A percentile compares a stretch with the other conserved stretches of the same genome.
Evolutionary conservation across 2,329 filamentous ascomycete genomes (phyloP).

Genomic region (Sporothrix variecibatus): DNA sequence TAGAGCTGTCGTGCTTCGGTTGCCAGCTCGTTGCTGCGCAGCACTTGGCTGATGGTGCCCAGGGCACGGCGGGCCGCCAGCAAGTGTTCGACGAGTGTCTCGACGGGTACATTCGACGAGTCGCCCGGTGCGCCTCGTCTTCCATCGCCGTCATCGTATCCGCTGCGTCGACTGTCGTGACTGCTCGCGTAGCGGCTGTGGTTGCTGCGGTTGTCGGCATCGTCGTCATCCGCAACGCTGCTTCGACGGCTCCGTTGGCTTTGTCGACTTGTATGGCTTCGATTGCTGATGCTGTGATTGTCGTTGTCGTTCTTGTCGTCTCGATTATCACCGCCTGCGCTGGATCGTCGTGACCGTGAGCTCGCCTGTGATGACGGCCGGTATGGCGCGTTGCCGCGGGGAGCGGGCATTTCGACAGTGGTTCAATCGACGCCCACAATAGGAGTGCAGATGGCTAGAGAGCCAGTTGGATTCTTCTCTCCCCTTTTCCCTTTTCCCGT

Average conservation of each 20-base stretch:
- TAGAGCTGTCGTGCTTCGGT: slow-evolving; percentile 72
- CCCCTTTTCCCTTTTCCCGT: not conserved
- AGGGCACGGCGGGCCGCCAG: slow-evolving; percentile 86
- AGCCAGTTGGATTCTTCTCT: not conserved
- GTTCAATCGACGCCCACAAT: not conserved
- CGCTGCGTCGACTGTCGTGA: not conserved
- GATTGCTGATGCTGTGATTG: not conserved
- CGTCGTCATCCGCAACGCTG: not conserved
- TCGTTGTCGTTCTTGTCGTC: not conserved
- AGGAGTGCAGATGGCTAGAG: not conserved
- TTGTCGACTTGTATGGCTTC: not conserved
- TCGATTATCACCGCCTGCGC: not conserved
- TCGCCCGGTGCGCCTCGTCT: not conserved
- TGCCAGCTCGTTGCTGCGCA: slow-evolving; percentile 84
- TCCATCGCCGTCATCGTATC: not conserved
- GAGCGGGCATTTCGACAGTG: not conserved
- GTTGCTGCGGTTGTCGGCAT: not conserved
- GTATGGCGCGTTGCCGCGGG: not conserved
- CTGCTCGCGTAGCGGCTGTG: slow-evolving; percentile 15
- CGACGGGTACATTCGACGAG: slow-evolving; percentile 54
- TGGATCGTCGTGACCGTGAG: not conserved
- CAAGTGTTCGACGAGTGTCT: slow-evolving; percentile 80
- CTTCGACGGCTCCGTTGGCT: not conserved
- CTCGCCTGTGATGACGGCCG: slow-evolving; percentile 14
- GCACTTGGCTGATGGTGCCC: slow-evolving; percentile 78